phyloP scores from a whole-genome alignment of 305 asterid species.

The Petunia hybrid region DNA sequence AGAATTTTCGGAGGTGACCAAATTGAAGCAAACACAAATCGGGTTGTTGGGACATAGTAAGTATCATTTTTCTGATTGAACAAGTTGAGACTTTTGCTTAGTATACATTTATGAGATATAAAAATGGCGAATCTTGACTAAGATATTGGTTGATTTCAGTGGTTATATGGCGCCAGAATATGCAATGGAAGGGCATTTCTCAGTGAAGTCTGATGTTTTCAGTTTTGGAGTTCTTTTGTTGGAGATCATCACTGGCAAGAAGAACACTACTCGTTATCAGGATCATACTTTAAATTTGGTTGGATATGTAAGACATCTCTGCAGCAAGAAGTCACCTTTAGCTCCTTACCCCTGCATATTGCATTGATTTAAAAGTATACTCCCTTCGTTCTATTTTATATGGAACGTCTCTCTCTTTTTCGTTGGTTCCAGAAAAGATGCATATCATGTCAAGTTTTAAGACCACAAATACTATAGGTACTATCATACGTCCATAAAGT shows the following conservation, averaged over 20 bases:
- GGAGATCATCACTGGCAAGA: constrained; percentile 52
- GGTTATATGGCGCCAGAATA: constrained; percentile 62
- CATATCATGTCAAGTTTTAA: too few species aligned
- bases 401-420: neutral
- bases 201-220: constrained; percentile 50
- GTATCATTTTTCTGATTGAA: neutral
- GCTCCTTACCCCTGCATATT: neutral
- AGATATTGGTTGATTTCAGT: constrained; percentile 32
- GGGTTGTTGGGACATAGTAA: constrained; percentile 57
- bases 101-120: too few species aligned
- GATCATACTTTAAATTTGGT: constrained; percentile 36
- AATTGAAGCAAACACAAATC: constrained; percentile 45
- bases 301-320: constrained; percentile 44
- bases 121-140: neutral
- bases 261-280: constrained; percentile 38
- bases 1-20: constrained; percentile 47
- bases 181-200: constrained; percentile 53
- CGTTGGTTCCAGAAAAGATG: neutral
- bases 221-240: constrained; percentile 51
- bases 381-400: neutral
- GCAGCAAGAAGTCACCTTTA: neutral
- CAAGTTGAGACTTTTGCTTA: neutral
- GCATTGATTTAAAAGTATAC: neutral
- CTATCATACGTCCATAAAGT: neutral
- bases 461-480: neutral